A percentile compares a stretch with the other conserved stretches of the same genome.
These are phyloP conservation scores for Mycena belliarum DNA, from an alignment of 768 basidiomycete genomes.

Conservation along the genomic window DNA sequence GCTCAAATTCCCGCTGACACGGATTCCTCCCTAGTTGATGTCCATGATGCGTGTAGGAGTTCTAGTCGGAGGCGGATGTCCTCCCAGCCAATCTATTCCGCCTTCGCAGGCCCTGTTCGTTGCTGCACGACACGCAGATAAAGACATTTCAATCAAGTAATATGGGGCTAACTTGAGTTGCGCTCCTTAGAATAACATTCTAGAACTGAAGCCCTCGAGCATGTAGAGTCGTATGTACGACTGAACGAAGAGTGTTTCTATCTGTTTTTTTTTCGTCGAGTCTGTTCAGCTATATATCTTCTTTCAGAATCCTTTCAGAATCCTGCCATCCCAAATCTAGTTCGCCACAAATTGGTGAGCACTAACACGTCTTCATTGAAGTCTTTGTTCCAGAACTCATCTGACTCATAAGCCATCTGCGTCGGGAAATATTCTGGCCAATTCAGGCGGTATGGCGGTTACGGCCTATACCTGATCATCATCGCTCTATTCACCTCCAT, in stretches of 20 bases:
- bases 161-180: too few species aligned
- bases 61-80: conserved; percentile 37
- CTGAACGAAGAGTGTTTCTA: conserved; percentile 7
- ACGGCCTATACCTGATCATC: conserved; percentile 1
- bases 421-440: neutral
- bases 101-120: conserved; percentile 20
- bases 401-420: neutral
- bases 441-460: conserved; percentile 4
- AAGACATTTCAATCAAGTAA: neutral
- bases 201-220: conserved; percentile 5
- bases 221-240: conserved; percentile 20
- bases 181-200: conserved; percentile 15
- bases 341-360: neutral
- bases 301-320: neutral
- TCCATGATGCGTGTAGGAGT: conserved; percentile 52
- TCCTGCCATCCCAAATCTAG: neutral
- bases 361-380: neutral
- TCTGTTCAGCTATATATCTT: neutral
- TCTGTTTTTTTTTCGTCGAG: conserved; percentile 1
- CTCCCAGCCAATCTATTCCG: conserved; percentile 8
- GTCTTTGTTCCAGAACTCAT: neutral
- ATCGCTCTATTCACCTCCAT: conserved; percentile 12
- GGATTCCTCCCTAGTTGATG: conserved; percentile 30
- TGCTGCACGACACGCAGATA: conserved; percentile 6
- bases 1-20: neutral